Base-by-base conservation (phyloP, 2,329 filamentous ascomycete genomes). In the Curvularia verruculosa region DNA sequence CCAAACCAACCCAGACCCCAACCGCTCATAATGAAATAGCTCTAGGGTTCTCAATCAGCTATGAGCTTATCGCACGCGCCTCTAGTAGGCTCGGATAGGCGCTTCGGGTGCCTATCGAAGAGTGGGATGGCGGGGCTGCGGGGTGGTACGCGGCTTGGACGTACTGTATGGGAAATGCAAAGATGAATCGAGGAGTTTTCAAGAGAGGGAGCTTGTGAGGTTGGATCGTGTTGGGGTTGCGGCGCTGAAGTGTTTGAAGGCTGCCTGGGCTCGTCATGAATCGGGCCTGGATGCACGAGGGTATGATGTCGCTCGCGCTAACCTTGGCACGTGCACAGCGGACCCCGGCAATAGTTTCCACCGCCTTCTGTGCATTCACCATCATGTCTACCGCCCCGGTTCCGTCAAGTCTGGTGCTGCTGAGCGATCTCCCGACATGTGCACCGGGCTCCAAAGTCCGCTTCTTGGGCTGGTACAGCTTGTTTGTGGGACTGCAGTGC, bases 381-480 rank as follows among this genome's bases (percentile, higher is more conserved):
- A 56, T 46, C 63, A 52, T 31, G 72, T 72, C 76, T 24, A 75
- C 71, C 57, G 69, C 66, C 34, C 89, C 90, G 26, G 78, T 85
- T 29, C 84, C 91, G 13, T 78, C 76, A 46, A 75, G 65, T 31
- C 73, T 82, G 9, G 86, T 88, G 58, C 71, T 81, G 39, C 67
- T 82, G 29, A 73, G 72, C 10, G 77, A 82, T 50, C 64, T 82
- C n/a, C 78, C 79, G 1, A 71, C 80, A 54, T 79, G 82, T 45
- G 75, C 77, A 21, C 58, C 72, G 3, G 85, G 85, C n/a, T 85
- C 87, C n/a, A 98, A 98, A 79, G 89, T 97, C 59, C 88, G 94
- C 59, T 96, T 98, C 75, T 78, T 98, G 49, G 93, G 92, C 76
- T 97, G 93, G 94, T 96, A 83, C 79, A n/a, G 31, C 10, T 41